phyloP scores from a whole-genome alignment of 148 eudicot genomes.

The Pharnaceum exiguum region DNA sequence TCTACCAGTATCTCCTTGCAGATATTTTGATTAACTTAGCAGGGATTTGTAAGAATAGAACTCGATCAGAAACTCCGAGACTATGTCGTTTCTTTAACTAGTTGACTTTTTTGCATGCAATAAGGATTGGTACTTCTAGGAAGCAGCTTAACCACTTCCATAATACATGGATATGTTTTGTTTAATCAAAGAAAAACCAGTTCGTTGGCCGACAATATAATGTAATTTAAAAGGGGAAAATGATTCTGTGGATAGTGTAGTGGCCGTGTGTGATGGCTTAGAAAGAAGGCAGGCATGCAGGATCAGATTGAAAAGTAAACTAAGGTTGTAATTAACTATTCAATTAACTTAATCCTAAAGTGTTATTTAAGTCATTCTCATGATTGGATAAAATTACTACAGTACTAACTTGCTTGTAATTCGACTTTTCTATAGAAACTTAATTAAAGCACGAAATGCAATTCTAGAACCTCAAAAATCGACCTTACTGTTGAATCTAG shows the following conservation, averaged over 20 bases:
- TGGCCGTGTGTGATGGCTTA: conserved; percentile 4
- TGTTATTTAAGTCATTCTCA: neutral
- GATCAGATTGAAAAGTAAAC: neutral
- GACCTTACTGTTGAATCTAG: too few relatives aligned
- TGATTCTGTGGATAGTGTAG: neutral
- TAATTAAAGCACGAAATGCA: too few relatives aligned
- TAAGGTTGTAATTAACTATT: neutral
- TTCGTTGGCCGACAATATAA: conserved; percentile 21
- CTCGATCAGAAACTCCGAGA: too few relatives aligned
- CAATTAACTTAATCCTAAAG: neutral
- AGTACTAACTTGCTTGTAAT: neutral
- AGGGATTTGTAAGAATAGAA: too few relatives aligned
- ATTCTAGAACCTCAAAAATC: too few relatives aligned
- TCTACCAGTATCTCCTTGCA: too few relatives aligned
- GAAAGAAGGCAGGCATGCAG: conserved; percentile 1
- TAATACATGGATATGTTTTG: conserved; percentile 13
- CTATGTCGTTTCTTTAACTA: conserved; percentile 5
- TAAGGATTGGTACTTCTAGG: conserved; percentile 7
- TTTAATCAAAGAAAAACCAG: neutral
- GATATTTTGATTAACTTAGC: too few relatives aligned
- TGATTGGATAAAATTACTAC: neutral
- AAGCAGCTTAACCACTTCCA: conserved; percentile 32
- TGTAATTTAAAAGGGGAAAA: neutral
- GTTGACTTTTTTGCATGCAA: conserved; percentile 20
- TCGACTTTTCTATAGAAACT: too few relatives aligned